These are phyloP conservation scores for Boechera retrofracta DNA, from an alignment of 345 rosid genomes.

Conservation along the genomic window DNA sequence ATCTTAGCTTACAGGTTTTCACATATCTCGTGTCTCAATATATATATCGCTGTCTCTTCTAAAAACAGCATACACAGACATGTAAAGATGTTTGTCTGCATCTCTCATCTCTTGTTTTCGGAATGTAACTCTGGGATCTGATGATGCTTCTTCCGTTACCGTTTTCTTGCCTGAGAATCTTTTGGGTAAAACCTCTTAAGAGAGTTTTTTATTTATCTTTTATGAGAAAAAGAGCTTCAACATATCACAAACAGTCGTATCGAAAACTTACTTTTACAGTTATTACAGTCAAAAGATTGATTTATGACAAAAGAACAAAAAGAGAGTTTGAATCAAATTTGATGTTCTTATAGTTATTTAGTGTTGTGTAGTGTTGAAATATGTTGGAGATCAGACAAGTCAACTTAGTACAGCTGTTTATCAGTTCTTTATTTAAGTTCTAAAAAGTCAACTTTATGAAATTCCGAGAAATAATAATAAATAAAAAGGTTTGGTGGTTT, in stretches of 20 bases:
- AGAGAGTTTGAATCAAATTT: neutral
- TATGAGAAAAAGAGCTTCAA: constrained; percentile 21
- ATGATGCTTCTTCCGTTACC: constrained; percentile 31
- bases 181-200: constrained; percentile 26
- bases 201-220: constrained; percentile 27
- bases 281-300: neutral
- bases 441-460: constrained; percentile 4
- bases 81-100: constrained; percentile 53
- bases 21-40: constrained; percentile 23
- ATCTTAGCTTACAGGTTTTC: constrained; percentile 44
- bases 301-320: neutral
- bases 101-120: constrained; percentile 44
- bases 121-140: constrained; percentile 44
- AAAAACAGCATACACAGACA: constrained; percentile 44
- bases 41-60: constrained; percentile 30
- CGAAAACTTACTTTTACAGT: too few relatives aligned
- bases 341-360: neutral
- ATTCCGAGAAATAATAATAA: neutral
- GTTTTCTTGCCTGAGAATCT: constrained; percentile 29
- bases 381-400: neutral
- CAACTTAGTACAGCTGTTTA: constrained; percentile 17
- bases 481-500: neutral
- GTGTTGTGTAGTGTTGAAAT: neutral
- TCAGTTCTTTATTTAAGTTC: neutral
- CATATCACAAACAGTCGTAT: neutral